Evolutionary conservation across 306 rosid genomes (phyloP).

Genomic region (Sphenostylis stenocarpa): DNA sequence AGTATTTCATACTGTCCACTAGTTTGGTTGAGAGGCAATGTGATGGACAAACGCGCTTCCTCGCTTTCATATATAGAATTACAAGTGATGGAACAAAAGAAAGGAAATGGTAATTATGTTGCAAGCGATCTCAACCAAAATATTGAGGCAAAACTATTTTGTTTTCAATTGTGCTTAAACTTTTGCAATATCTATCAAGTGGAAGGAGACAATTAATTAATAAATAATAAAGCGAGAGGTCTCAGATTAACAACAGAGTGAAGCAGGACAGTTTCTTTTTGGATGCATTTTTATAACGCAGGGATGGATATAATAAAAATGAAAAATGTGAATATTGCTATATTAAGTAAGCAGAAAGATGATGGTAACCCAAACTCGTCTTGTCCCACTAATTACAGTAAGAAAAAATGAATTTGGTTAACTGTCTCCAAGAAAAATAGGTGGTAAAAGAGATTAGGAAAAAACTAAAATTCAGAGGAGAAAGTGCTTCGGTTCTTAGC

Average conservation of each 20-base stretch:
- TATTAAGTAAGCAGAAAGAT: conserved; percentile 30
- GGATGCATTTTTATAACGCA: not conserved
- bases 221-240: not conserved
- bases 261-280: not conserved
- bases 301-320: not conserved
- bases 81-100: not conserved
- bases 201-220: not conserved
- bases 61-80: not conserved
- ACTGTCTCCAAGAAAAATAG: conserved; percentile 24
- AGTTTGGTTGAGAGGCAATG: not conserved
- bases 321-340: conserved; percentile 13
- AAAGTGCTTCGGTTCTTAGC: conserved; percentile 49
- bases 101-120: not conserved
- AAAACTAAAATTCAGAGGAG: conserved; percentile 39
- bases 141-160: not conserved
- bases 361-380: conserved; percentile 1
- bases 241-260: not conserved
- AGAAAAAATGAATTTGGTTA: conserved; percentile 23
- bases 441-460: conserved; percentile 36
- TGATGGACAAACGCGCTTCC: not conserved
- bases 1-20: not conserved
- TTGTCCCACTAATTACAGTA: conserved; percentile 41
- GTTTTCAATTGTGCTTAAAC: not conserved
- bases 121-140: not conserved
- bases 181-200: not conserved